phyloP scores from a whole-genome alignment of 2,329 filamentous ascomycete species.

The Penicillium hesseltinei region DNA sequence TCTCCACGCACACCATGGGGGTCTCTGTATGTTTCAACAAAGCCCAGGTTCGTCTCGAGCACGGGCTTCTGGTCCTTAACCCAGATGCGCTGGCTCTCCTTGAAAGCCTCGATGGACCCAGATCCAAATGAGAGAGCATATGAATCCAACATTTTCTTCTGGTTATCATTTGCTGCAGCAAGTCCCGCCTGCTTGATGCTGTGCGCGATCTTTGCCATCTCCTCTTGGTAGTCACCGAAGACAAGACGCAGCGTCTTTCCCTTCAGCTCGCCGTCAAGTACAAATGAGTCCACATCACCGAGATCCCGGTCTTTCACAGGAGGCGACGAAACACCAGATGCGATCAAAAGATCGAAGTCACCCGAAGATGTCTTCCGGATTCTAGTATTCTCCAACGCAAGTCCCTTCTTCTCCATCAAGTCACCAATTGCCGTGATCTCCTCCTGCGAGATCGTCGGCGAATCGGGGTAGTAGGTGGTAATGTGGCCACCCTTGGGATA shows the following conservation, averaged over 20 bases:
- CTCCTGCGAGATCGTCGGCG: constrained; percentile 67
- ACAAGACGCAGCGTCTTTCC: constrained; percentile 69
- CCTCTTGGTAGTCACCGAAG: constrained; percentile 70
- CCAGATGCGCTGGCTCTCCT: constrained; percentile 77
- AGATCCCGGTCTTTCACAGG: constrained; percentile 66
- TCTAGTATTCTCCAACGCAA: constrained; percentile 73
- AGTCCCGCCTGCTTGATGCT: constrained; percentile 67
- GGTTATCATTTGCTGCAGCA: constrained; percentile 69
- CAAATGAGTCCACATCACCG: constrained; percentile 62
- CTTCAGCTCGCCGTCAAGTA: constrained; percentile 59
- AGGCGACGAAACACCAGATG: constrained; percentile 62
- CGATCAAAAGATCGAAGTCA: constrained; percentile 71
- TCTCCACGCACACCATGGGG: constrained; percentile 77
- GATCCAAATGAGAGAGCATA: constrained; percentile 73
- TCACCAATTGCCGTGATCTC: constrained; percentile 72
- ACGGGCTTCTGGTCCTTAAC: constrained; percentile 78
- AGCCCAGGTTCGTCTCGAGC: constrained; percentile 78
- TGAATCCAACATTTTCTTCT: constrained; percentile 69
- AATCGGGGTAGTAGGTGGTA: constrained; percentile 80
- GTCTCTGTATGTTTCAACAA: constrained; percentile 83
- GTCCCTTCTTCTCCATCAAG: constrained; percentile 68
- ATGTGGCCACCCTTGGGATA: constrained; percentile 73
- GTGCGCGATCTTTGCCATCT: constrained; percentile 67
- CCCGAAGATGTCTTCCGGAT: constrained; percentile 64
- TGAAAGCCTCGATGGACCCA: constrained; percentile 74